These are phyloP conservation scores for Tanacetum coccineum DNA, from an alignment of 129 eudicot species.

Conservation along the genomic window DNA sequence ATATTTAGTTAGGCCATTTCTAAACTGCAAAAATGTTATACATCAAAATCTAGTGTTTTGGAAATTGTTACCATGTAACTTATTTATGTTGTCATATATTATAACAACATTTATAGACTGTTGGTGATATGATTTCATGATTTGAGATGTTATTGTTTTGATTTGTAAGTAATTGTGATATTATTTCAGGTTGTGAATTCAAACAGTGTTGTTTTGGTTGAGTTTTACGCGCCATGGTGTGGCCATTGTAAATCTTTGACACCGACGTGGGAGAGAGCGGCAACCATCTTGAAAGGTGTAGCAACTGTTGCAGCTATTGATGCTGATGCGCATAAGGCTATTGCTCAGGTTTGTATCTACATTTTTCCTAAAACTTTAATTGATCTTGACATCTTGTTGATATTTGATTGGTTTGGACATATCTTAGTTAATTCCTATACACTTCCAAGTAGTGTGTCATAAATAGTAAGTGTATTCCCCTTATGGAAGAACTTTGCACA, in stretches of 20 bases:
- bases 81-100: too few species aligned
- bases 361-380: too few species aligned
- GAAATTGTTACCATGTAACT: too few species aligned
- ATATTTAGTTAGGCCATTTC: not conserved
- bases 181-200: constrained; percentile 69
- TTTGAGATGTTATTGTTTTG: constrained; percentile 12
- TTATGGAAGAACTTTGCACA: not conserved
- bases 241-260: constrained; percentile 91
- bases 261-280: constrained; percentile 88
- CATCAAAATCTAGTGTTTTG: too few species aligned
- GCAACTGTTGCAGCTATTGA: constrained; percentile 96
- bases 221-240: constrained; percentile 97
- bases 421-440: constrained; percentile 12
- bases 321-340: constrained; percentile 86
- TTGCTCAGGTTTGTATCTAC: constrained; percentile 99
- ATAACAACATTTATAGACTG: not conserved
- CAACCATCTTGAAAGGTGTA: constrained; percentile 89
- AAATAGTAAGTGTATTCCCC: too few species aligned
- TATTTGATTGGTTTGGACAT: not conserved
- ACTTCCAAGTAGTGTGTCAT: not conserved
- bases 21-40: not conserved
- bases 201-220: constrained; percentile 80
- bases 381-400: too few species aligned
- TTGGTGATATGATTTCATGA: constrained; percentile 2
- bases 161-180: constrained; percentile 1